A percentile compares a stretch with the other conserved stretches of the same genome.
These are phyloP conservation scores for Litsea cubeba DNA, from an alignment of 164 flowering plant genomes.

Conservation along the genomic window DNA sequence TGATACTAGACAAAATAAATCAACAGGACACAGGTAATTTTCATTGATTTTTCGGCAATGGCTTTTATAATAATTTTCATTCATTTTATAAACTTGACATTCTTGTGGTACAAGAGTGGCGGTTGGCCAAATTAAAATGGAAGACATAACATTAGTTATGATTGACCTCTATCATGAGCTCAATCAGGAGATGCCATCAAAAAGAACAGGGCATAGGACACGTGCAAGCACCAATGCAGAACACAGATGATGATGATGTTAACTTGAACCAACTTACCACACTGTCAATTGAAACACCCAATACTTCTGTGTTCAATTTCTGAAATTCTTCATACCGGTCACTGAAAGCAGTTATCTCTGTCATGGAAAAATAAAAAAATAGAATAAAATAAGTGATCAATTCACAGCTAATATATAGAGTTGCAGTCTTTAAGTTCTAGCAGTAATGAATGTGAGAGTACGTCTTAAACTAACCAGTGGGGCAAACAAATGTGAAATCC, in stretches of 20 bases:
- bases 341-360: conserved; percentile 98
- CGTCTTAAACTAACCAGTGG: conserved; percentile 61
- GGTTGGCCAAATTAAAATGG: too few species aligned
- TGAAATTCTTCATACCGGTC: conserved; percentile 84
- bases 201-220: too few species aligned
- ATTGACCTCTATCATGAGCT: too few species aligned
- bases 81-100: too few species aligned
- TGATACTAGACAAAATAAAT: too few species aligned
- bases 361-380: conserved; percentile 12
- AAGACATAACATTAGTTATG: too few species aligned
- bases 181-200: too few species aligned
- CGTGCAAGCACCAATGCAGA: background rate
- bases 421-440: background rate
- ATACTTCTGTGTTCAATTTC: conserved; percentile 84
- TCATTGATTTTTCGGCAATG: too few species aligned
- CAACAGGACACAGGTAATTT: too few species aligned
- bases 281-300: conserved; percentile 95
- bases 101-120: too few species aligned
- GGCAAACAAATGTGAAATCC: conserved; percentile 99
- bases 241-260: background rate
- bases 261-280: conserved; percentile 60
- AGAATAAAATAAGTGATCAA: background rate
- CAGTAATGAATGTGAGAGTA: background rate
- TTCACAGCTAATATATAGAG: background rate
- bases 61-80: too few species aligned